phyloP scores from a whole-genome alignment of 805 yeast species.

The Yamadazyma akitaensis region DNA sequence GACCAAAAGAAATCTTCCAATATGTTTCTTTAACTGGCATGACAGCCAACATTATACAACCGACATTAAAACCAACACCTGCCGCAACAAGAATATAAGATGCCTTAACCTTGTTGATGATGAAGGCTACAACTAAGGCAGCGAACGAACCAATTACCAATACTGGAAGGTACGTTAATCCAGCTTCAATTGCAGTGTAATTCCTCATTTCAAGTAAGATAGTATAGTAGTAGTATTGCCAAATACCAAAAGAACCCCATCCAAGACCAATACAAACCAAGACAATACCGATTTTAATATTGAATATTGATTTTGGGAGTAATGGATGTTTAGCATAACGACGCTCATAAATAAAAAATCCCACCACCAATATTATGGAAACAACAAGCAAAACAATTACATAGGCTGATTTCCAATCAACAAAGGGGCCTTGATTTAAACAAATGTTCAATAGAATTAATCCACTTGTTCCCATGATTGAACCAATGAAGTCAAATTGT shows the following conservation, averaged over 20 bases:
- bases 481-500: constrained; percentile 25
- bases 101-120: constrained; percentile 47
- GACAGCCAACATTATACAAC: constrained; percentile 49
- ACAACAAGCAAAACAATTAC: constrained; percentile 54
- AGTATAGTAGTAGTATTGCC: constrained; percentile 62
- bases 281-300: constrained; percentile 44
- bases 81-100: constrained; percentile 50
- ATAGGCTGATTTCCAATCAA: constrained; percentile 62
- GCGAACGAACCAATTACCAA: constrained; percentile 55
- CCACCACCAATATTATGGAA: constrained; percentile 39
- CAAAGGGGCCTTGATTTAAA: constrained; percentile 74
- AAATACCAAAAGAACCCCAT: constrained; percentile 77
- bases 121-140: constrained; percentile 47
- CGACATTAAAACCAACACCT: constrained; percentile 52
- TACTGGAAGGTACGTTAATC: constrained; percentile 44
- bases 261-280: constrained; percentile 55
- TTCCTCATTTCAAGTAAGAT: constrained; percentile 49
- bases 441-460: constrained; percentile 62
- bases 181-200: constrained; percentile 32
- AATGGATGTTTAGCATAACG: constrained; percentile 46
- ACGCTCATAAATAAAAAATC: constrained; percentile 50
- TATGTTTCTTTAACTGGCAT: constrained; percentile 59
- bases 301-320: constrained; percentile 50
- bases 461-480: constrained; percentile 54
- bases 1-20: constrained; percentile 56